Evolutionary conservation across 176 grass and related monocot species (phyloP).

Genomic region (Carex pumila): DNA sequence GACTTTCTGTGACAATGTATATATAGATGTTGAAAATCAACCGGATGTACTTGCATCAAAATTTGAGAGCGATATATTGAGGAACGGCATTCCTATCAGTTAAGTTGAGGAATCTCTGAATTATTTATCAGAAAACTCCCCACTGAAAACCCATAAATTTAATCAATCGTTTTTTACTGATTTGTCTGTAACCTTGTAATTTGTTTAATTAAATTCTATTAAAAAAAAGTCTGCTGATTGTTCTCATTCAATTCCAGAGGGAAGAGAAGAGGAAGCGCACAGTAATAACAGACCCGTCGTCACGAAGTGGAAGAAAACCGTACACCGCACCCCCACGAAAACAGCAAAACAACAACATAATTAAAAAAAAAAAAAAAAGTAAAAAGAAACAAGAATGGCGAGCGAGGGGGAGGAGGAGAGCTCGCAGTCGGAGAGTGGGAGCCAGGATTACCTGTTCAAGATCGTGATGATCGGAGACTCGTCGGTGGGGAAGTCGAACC

Average conservation of each 20-base stretch:
- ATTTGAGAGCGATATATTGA: too few relatives aligned
- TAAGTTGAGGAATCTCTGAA: background rate
- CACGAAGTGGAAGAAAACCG: background rate
- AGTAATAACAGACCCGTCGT: conserved; percentile 1
- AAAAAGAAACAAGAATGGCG: background rate
- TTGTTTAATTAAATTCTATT: background rate
- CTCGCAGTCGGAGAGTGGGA: background rate
- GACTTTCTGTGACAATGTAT: too few relatives aligned
- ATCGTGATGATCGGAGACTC: conserved; percentile 27
- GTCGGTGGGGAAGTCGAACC: conserved; percentile 18
- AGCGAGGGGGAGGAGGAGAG: conserved; percentile 5
- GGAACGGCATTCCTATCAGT: background rate
- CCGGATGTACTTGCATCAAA: too few relatives aligned
- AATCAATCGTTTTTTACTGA: background rate
- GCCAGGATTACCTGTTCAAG: conserved; percentile 23
- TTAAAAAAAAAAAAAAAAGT: background rate
- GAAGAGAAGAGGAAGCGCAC: conserved; percentile 1
- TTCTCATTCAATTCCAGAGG: background rate
- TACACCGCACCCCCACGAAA: background rate
- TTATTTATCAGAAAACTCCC: background rate
- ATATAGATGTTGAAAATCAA: too few relatives aligned
- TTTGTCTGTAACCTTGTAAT: background rate
- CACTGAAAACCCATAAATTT: background rate
- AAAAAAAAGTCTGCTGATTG: background rate
- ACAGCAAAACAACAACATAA: background rate